phyloP scores from a whole-genome alignment of 345 rosid genomes.

The Combretum micranthum region DNA sequence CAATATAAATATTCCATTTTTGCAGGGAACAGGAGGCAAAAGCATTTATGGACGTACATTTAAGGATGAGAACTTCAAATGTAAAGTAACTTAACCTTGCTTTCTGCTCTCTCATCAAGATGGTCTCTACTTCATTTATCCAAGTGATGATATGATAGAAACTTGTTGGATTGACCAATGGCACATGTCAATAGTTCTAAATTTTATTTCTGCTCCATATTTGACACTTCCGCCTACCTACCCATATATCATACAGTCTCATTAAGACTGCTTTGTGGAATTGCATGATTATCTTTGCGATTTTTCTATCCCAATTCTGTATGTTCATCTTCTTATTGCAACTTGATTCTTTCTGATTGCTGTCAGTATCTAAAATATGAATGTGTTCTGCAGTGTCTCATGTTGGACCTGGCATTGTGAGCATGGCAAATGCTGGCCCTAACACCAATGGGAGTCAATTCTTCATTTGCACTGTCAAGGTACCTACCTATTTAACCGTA shows the following conservation, averaged over 20 bases:
- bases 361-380: constrained; percentile 8
- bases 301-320: too few species aligned
- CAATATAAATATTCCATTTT: constrained; percentile 5
- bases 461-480: constrained; percentile 97
- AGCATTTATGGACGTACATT: constrained; percentile 93
- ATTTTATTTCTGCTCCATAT: too few species aligned
- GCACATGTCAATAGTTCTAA: too few species aligned
- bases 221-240: too few species aligned
- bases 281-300: too few species aligned
- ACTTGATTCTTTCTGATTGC: not conserved
- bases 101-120: not conserved
- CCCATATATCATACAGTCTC: too few species aligned
- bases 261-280: too few species aligned
- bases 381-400: constrained; percentile 63
- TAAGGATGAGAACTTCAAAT: constrained; percentile 92
- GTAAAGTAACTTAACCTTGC: constrained; percentile 42
- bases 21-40: constrained; percentile 99
- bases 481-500: constrained; percentile 16
- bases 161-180: too few species aligned
- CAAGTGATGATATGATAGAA: not conserved
- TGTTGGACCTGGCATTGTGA: constrained; percentile 83
- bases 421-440: constrained; percentile 99
- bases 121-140: not conserved
- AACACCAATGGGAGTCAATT: constrained; percentile 98
- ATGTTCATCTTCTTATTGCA: not conserved